Evolutionary conservation across 2,329 filamentous ascomycete species (phyloP), one percentile per base, ranked within the genome.

Genomic region (Cordyceps cicadae): DNA sequence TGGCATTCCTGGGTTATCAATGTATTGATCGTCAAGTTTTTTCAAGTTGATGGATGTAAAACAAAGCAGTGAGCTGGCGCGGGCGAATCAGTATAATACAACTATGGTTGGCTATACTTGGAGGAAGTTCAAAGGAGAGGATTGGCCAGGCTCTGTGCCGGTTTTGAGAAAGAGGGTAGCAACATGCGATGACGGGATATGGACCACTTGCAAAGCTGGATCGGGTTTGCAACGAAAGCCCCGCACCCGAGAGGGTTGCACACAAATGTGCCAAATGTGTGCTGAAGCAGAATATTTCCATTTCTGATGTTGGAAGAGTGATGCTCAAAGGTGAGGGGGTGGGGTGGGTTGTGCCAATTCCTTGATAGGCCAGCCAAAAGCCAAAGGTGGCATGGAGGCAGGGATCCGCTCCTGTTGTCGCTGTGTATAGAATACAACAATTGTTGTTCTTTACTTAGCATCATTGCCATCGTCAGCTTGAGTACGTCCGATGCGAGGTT

Each of bases 1-100:
- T n/a, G 8, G 41, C 58, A 60, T 60, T 59, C 57, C 58, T 39
- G 41, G 15, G 37, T 15, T 43, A 15, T 58, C 32, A 34, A 19
- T 48, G 34, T 19, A 37, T 14, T 53, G 21, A 24, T 15, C 11
- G 24, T 37, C 5, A 12, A 53, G 24, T 24, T 26, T 24, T 9
- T 59, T 29, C 21, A 53, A 37, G n/a, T 3, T n/a, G 24, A 57
- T 17, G 15, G 19, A 39, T n/a, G 26, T 15, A 41, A 57, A 46
- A 39, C 45, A 41, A 32, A 8, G 54, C 45, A 50, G 54, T 15
- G 19, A 34, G 46, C 12, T 51, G 46, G 26, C 9, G 55, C 55
- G 55, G 21, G 45, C 21, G 21, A 26, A 48, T 14, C 45, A 26
- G 45, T 58, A 32, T 58, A 51, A 43, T 39, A 51, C 21, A 46